phyloP scores from a whole-genome alignment of 1,139 yeast species.

The Pichia sp. region DNA sequence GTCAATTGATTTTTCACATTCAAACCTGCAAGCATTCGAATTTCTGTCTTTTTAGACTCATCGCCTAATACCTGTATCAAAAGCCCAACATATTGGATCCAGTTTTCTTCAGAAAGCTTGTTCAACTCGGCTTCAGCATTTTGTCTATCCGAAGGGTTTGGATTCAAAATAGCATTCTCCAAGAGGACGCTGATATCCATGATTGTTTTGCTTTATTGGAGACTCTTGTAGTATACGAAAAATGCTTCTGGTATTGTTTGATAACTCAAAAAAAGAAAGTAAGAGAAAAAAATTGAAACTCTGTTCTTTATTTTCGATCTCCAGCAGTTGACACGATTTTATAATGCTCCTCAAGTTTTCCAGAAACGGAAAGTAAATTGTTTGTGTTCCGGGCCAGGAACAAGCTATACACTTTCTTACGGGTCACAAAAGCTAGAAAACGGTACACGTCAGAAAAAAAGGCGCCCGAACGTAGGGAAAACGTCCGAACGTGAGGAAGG shows the following conservation, averaged over 20 bases:
- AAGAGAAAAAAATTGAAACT: not conserved
- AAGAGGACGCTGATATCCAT: conserved; percentile 73
- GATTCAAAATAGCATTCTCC: conserved; percentile 71
- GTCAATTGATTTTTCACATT: conserved; percentile 83
- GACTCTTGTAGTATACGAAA: not conserved
- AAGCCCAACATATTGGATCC: conserved; percentile 65
- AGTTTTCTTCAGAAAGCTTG: conserved; percentile 70
- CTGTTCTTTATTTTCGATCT: not conserved
- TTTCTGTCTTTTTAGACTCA: conserved; percentile 66
- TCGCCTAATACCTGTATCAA: conserved; percentile 72
- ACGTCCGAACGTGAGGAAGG: not conserved
- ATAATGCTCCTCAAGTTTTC: not conserved
- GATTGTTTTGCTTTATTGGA: not conserved
- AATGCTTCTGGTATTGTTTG: not conserved
- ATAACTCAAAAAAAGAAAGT: not conserved
- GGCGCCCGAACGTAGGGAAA: not conserved
- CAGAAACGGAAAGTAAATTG: not conserved
- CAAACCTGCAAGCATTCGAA: conserved; percentile 87
- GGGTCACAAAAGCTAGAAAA: conserved; percentile 2
- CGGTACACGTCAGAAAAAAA: conserved; percentile 5
- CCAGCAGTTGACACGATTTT: not conserved
- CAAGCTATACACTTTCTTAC: not conserved
- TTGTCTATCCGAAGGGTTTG: conserved; percentile 64
- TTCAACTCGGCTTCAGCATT: conserved; percentile 78
- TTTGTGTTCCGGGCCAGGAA: not conserved